Evolutionary conservation across 164 flowering plant genomes (phyloP), one percentile per base, ranked within the genome.

Genomic region (Chloranthus sessilifolius): DNA sequence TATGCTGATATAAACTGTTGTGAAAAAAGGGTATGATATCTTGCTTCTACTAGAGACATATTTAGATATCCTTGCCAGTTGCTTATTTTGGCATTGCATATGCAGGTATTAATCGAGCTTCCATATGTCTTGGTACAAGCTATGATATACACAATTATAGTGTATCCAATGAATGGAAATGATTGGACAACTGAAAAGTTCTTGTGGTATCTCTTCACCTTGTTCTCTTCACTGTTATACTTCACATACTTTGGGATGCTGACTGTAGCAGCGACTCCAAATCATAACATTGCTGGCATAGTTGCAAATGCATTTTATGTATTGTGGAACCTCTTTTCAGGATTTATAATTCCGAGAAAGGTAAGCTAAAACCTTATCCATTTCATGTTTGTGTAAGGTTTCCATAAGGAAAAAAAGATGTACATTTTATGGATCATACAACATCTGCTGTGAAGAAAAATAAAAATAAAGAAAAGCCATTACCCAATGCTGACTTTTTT

Each of bases 161-260:
- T 78, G 14, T 78, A 78, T 34, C 47, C 76, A 1, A 76, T 81
- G 82, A 77, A 74, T 11, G 77, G 64, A n/a, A 76, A 72, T 34
- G 82, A 56, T 2, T 62, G 66, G 66, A 56, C 51, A 6, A 47
- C 43, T 7, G 23, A 25, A 7, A 62, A 62, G 20, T 62, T 56
- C 52, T 62, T 62, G 12, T 62, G 66, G 61, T 50, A 56, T 31
- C 36, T 62, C 19, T 62, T 55, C 44, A 50, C 43, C 44, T 56
- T 56, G 66, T 56, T 34, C 52, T 45, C 51, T 52, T 50, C 62
- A 15, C 25, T 63, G 1, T 15, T 51, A 12, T 43, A 50, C 48
- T 62, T 24, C 67, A 56, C 62, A 14, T 63, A 34, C 9, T 63
- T 28, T 12, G 62, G 66, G 11, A 62, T 56, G 66, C 43, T 56